Conservation (phyloP, 495 filamentous ascomycete genomes). For the Daldinia vernicosa region DNA sequence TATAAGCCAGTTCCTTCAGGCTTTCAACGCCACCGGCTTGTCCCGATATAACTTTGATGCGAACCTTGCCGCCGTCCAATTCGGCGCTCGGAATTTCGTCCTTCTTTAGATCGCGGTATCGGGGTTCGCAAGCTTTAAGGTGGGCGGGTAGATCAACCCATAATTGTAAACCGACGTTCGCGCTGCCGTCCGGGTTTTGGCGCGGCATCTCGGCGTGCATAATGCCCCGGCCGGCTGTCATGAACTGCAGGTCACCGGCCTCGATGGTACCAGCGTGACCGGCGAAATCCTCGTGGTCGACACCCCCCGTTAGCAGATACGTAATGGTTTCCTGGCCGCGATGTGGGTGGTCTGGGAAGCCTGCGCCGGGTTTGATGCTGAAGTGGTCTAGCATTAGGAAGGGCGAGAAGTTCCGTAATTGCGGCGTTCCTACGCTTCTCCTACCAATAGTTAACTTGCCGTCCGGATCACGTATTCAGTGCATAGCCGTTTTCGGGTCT, state of each 20-base stretch:
- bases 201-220: slow-evolving; percentile 97
- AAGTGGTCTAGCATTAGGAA: slow-evolving; percentile 99
- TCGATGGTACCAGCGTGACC: slow-evolving; percentile 88
- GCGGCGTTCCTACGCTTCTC: slow-evolving; percentile 84
- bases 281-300: slow-evolving; percentile 97
- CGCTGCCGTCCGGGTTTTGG: slow-evolving; percentile 75
- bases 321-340: slow-evolving; percentile 68
- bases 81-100: slow-evolving; percentile 77
- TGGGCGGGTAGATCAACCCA: slow-evolving; percentile 91
- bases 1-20: slow-evolving; percentile 90
- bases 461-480: background rate
- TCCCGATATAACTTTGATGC: slow-evolving; percentile 89
- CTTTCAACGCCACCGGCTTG: slow-evolving; percentile 83
- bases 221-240: slow-evolving; percentile 93
- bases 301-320: slow-evolving; percentile 81
- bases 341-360: slow-evolving; percentile 80
- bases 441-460: slow-evolving; percentile 47
- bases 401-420: slow-evolving; percentile 86
- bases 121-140: slow-evolving; percentile 87
- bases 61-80: slow-evolving; percentile 75
- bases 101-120: slow-evolving; percentile 85
- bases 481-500: background rate
- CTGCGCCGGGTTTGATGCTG: slow-evolving; percentile 78
- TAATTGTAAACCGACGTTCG: slow-evolving; percentile 89
- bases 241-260: slow-evolving; percentile 91